phyloP scores from a whole-genome alignment of 2,329 filamentous ascomycete genomes.

The Fusarium ambrosium region DNA sequence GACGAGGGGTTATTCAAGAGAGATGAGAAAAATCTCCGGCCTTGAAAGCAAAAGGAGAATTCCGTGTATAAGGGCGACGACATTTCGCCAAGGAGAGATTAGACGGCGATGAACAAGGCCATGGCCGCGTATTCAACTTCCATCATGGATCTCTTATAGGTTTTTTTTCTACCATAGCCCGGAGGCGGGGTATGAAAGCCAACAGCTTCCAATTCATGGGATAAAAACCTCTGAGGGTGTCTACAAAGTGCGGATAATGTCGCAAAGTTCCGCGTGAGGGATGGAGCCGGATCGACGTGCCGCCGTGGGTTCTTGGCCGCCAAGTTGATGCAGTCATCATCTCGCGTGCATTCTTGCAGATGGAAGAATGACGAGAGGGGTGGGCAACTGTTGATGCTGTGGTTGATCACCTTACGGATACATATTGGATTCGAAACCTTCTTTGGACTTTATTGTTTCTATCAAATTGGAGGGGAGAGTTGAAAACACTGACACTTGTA shows the following conservation, averaged over 20 bases:
- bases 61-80: neutral
- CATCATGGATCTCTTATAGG: neutral
- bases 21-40: neutral
- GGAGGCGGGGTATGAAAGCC: neutral
- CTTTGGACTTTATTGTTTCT: too few species aligned
- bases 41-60: neutral
- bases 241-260: neutral
- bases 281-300: conserved; percentile 9
- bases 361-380: neutral
- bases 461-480: neutral
- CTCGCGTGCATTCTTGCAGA: neutral
- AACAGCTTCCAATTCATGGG: neutral
- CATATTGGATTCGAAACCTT: neutral
- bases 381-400: neutral
- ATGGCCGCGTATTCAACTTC: neutral
- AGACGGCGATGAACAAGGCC: neutral
- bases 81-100: neutral
- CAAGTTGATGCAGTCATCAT: conserved; percentile 1
- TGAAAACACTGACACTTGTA: neutral
- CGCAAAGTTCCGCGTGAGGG: neutral
- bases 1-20: conserved; percentile 1
- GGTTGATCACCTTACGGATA: neutral
- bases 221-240: neutral
- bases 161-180: neutral
- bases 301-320: conserved; percentile 4